Base-by-base conservation (phyloP, 305 asterid species). In the Ilex paraguariensis region DNA sequence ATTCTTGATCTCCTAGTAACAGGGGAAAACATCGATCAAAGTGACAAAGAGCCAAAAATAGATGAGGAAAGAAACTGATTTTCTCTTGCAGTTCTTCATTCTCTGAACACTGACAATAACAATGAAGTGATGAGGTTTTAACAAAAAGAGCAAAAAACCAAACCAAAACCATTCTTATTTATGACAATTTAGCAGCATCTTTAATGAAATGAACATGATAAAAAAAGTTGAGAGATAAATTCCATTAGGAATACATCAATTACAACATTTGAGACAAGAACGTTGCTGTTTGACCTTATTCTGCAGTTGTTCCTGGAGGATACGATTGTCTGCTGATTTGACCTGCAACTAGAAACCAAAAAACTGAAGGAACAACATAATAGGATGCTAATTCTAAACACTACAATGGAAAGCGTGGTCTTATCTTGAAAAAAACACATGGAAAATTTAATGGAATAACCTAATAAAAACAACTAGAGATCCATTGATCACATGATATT, bases 281-380 rank as follows among this genome's bases (percentile, higher is more conserved):
- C 64, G 11, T 50, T 64, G 31, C 11, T 57, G 21, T 63, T 56
- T 57, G 48, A 94, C 99, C 96, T 91, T 91, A 74, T 75, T 87
- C 77, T 83, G 91, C 66, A 91, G 85, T 81, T 94, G 98, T 63
- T 91, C 99, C 69, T 87, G 99, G 67, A 94, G 95, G 56, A 94
- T 75, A 60, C 97, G 93, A 69, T 94, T 94, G 71, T 91, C 99
- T 14, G 99, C 99, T 14, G 96, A 78, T 75, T 75, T 94, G 61
- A 94, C 85, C 99, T 94, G 94, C 84, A 84, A 65, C 56, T 62
- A 63, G 60, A 66, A 67, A 65, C 67, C 57, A 62, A 67, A 73
- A 71, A 30, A 70, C 63, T 60, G 64, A 78, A 45, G 66, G 77
- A 71, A 50, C 59, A 13, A 7, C 32, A 50, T 60, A 62, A 51